Evolutionary conservation across 108 stramenopile genomes (phyloP).

Genomic region (Skeletonema tropicum): DNA sequence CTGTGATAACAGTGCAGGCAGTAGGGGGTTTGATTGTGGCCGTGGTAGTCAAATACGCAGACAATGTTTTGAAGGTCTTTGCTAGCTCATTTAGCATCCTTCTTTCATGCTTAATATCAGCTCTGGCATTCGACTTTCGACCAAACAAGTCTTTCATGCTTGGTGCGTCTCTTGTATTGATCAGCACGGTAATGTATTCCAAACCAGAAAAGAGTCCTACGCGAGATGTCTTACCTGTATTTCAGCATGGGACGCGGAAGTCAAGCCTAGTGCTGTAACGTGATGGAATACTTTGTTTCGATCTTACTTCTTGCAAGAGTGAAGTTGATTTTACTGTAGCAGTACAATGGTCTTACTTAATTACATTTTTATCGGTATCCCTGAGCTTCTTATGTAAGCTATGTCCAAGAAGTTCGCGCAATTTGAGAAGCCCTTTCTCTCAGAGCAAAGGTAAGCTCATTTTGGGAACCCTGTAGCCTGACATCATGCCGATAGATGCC

Average conservation of each 20-base stretch:
- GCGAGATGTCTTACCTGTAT: neutral
- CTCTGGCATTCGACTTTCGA: slow-evolving; percentile 90
- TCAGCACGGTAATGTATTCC: slow-evolving; percentile 79
- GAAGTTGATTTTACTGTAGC: too few species aligned
- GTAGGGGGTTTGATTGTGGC: slow-evolving; percentile 97
- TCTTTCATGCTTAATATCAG: slow-evolving; percentile 87
- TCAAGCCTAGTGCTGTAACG: neutral
- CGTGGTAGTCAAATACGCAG: slow-evolving; percentile 96
- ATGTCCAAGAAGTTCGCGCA: too few species aligned
- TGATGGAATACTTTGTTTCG: neutral
- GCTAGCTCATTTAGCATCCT: slow-evolving; percentile 95
- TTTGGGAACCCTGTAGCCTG: too few species aligned
- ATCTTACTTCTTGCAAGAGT: too few species aligned
- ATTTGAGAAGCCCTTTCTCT: too few species aligned
- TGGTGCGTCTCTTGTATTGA: slow-evolving; percentile 75
- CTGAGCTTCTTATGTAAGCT: too few species aligned
- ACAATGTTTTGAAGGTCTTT: slow-evolving; percentile 97
- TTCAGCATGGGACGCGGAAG: neutral
- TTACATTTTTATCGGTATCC: too few species aligned
- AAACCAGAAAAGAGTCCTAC: slow-evolving; percentile 44
- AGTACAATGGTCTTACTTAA: too few species aligned
- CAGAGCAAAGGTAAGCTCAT: too few species aligned
- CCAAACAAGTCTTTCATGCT: slow-evolving; percentile 67
- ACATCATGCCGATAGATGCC: too few species aligned
- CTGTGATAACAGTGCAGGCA: slow-evolving; percentile 92